Evolutionary conservation across 805 yeast genomes (phyloP).

Genomic region (Peterozyma xylosa): DNA sequence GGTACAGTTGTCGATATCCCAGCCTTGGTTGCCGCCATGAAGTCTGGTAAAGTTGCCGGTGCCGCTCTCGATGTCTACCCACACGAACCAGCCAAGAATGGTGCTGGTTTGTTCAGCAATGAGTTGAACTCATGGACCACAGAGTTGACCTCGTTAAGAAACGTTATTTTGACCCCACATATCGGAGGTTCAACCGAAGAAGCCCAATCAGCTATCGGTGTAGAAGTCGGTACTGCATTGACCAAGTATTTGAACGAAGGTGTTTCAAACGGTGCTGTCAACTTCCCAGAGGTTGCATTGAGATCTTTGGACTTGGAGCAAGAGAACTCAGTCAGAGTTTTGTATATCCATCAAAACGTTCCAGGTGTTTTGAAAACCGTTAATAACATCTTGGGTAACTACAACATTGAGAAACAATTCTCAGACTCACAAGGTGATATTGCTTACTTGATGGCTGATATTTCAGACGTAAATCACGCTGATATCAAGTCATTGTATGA

Average conservation of each 20-base stretch:
- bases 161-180: slow-evolving; percentile 91
- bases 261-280: slow-evolving; percentile 88
- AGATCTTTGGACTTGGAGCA: slow-evolving; percentile 85
- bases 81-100: slow-evolving; percentile 95
- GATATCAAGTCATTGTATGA: slow-evolving; percentile 83
- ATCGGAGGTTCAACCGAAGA: slow-evolving; percentile 99
- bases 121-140: slow-evolving; percentile 76
- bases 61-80: slow-evolving; percentile 97
- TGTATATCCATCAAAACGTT: slow-evolving; percentile 94
- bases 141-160: slow-evolving; percentile 75
- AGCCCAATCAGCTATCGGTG: slow-evolving; percentile 96
- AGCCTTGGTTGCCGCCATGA: slow-evolving; percentile 85
- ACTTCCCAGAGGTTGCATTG: slow-evolving; percentile 96
- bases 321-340: slow-evolving; percentile 82
- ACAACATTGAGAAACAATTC: slow-evolving; percentile 96
- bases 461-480: slow-evolving; percentile 71
- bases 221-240: slow-evolving; percentile 84
- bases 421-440: slow-evolving; percentile 95
- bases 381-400: slow-evolving; percentile 87
- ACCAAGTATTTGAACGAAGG: slow-evolving; percentile 95
- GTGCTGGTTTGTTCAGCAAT: slow-evolving; percentile 68
- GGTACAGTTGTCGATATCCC: slow-evolving; percentile 97
- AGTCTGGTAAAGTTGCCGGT: slow-evolving; percentile 91
- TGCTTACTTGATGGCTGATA: slow-evolving; percentile 97
- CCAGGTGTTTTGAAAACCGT: slow-evolving; percentile 98